Base-by-base conservation (phyloP, 2,329 filamentous ascomycete species). In the Byssochlamys sp. region DNA sequence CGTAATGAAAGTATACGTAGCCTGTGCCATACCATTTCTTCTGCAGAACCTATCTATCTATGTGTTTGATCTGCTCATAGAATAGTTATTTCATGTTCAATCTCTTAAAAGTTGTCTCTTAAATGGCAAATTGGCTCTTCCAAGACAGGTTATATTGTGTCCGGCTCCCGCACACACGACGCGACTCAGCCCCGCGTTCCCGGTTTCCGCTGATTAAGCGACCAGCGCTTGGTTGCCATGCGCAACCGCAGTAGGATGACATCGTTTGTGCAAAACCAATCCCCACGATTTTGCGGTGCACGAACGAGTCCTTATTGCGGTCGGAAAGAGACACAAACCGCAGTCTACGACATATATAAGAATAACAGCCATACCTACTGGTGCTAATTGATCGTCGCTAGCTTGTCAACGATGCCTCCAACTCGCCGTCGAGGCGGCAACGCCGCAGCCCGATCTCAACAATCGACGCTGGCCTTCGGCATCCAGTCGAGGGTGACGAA, bases 391-490 rank as follows among this genome's bases (percentile, higher is more conserved):
- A n/a, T 28, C 12, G 10, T 26, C 25, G 12, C 25, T 24, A 28
- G 27, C 24, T 12, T 28, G 5, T 10, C 28, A 55, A 24, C 56
- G 45, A 79, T 79, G 77, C 74, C 77, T 52, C 65, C 74, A 33
- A 62, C 69, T 53, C 75, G 75, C 61, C 74, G 75, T 48, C 67
- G 68, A 58, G 62, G 65, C 33, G 69, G 68, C 59, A 63, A 65
- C 28, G 65, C 71, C 58, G 66, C 75, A 48, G 66, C 76, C 59
- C 70, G 75, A 62, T 65, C 72, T 52, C 71, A 75, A 57, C 82
- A 85, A 70, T 76, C 80, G 6, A 85, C 81, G n/a, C 80, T 87
- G 63, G 81, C 83, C 45, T 87, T 88, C 74, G 79, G 82, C 63
- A 75, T 77, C 60, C 76, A 78, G 60, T 75, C 78, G 39, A 78